Evolutionary conservation across 2,329 filamentous ascomycete genomes (phyloP), one percentile per base, ranked within the genome.

Genomic region (Ascochyta clinopodiicola): DNA sequence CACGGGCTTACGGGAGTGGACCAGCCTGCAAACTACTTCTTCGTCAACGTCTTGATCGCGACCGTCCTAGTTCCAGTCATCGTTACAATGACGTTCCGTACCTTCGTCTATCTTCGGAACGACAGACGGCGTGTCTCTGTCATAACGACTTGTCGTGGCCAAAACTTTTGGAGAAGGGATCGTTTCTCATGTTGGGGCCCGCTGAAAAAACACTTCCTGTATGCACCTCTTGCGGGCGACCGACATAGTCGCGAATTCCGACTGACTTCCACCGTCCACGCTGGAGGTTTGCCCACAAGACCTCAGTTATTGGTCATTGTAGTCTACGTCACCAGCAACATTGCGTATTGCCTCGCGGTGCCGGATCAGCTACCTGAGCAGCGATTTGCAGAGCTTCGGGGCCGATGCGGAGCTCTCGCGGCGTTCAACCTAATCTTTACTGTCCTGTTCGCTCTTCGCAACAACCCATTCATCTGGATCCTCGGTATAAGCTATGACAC

Each of bases 341-440:
- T 77, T 19, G 68, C 70, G 29, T 77, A 78, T 59, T 76, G 70
- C 42, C 62, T 74, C 36, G 72, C 75, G 59, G 73, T 72, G 32
- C 77, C 96, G 84, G 61, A 87, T 70, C 44, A 88, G 84, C 22
- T 88, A 81, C 67, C 92, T 88, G 70, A 93, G 90, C 75, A 93
- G 90, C 51, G 54, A 24, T 51, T 91, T 88, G 13, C 83, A 15
- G 58, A 62, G 22, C 60, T 73, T 47, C 80, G 88, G 59, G 89
- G 88, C 71, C 83, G 89, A 32, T 87, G 85, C 29, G 89, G 89
- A 51, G 81, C 86, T n/a, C 78, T 92, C 38, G 78, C 88, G 6
- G 82, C 85, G n/a, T 83, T 90, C 72, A 92, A 92, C 76, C 88
- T 92, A 86, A 79, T 87, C 53, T 88, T 89, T 3, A 79, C 91